These are phyloP conservation scores for Triticum urartu DNA, from an alignment of 176 grass and related monocot genomes.

Conservation along the genomic window DNA sequence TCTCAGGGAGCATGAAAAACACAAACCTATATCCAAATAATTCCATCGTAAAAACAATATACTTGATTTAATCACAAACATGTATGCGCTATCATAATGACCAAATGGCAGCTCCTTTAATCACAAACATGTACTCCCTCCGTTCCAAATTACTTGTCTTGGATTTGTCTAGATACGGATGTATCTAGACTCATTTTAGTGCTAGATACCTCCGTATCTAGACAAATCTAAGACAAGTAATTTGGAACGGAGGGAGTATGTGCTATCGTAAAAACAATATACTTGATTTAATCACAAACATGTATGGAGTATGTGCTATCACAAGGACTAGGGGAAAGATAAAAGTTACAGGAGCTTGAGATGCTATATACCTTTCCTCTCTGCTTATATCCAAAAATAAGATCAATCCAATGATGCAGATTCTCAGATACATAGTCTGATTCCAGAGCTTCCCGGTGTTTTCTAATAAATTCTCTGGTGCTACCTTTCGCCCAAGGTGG, in stretches of 20 bases:
- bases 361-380: constrained; percentile 78
- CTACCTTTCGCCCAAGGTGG: constrained; percentile 97
- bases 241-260: too few species aligned
- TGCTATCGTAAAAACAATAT: too few species aligned
- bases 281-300: too few species aligned
- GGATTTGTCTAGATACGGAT: too few species aligned
- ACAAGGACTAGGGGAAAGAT: constrained; percentile 10
- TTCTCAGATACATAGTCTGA: constrained; percentile 98
- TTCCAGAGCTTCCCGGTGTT: constrained; percentile 96
- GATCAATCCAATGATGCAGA: constrained; percentile 98
- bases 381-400: constrained; percentile 98
- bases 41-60: not conserved
- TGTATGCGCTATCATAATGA: not conserved
- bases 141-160: too few species aligned
- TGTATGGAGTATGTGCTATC: too few species aligned
- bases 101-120: too few species aligned
- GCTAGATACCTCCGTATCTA: too few species aligned
- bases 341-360: constrained; percentile 30
- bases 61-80: constrained; percentile 15
- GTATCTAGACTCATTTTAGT: too few species aligned
- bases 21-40: not conserved
- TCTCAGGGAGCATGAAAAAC: not conserved
- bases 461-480: constrained; percentile 84
- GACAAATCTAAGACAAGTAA: too few species aligned
- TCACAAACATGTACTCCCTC: too few species aligned